Base-by-base conservation (phyloP, 805 yeast species). In the Yarrowia yakushimensis region DNA sequence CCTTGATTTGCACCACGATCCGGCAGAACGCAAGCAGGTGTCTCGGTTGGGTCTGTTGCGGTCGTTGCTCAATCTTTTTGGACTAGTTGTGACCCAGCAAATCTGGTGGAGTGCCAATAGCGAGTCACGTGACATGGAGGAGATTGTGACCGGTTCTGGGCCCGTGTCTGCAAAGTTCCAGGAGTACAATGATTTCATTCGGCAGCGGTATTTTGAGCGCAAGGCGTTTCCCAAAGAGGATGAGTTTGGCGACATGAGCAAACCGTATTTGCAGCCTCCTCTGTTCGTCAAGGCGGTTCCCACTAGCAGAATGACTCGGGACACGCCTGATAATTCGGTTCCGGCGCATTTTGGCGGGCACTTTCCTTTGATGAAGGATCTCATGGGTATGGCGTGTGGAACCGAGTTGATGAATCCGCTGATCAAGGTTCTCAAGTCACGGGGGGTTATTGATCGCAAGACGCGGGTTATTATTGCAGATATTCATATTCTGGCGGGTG, bases 101-200 rank as follows among this genome's bases (percentile, higher is more conserved):
- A 22, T 48, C 25, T 52, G 59, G 59, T 52, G 59, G 59, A 43
- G 59, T 1, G 33, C 36, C 17, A 22, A 23, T n/a, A 8, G 13
- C 1, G 43, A 34, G 31, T 18, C 31, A 5, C n/a, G 59, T 4
- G 59, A 52, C 34, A 17, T 52, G 33, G 59, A 52, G 43, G 43
- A 52, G 43, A 36, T 52, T 36, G 59, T 52, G 18, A 52, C 59
- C 10, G 59, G 59, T 4, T 25, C 59, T 2, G 59, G 59, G 4
- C 59, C 59, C 15, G 59, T 52, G 6, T 52, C 59, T 3, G 12
- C 43, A 10, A 34, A 36, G 43, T 52, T 52, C 36, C 59, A 52
- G 33, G 43, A 34, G 42, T 52, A 34, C 59, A 36, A 36, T 10
- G 59, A 52, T 12, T 23, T 34, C 59, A 52, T 52, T 4, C 25